Evolutionary conservation across 495 filamentous ascomycete species (phyloP), one percentile per base, ranked within the genome.

Genomic region (Talaromyces thailandensis): DNA sequence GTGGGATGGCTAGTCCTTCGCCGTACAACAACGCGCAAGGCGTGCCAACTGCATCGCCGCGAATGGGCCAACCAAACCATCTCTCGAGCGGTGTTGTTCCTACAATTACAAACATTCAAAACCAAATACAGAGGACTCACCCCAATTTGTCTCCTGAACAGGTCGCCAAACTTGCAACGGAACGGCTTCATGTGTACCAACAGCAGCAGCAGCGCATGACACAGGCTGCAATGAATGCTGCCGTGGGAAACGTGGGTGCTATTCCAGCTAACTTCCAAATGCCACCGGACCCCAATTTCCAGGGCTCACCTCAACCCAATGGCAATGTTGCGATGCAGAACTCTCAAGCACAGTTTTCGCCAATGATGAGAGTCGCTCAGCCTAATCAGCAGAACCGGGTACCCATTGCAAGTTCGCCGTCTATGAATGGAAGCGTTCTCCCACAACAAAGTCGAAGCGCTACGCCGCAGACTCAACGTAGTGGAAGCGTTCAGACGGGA

Each of bases 351-450:
- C 87, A 90, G 62, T 92, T 88, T 68, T 88, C 88, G 21, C 86
- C 87, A 48, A 84, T 89, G 67, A 83, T 91, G 68, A 81, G 89
- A 53, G 84, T 85, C 28, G 87, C 89, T 62, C 88, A 92, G 64
- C 63, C 69, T 29, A 67, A 70, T 29, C 79, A 76, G 64, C 78
- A 76, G 52, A 79, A 73, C 56, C 73, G 77, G 18, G 75, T 71
- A 6, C 71, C 68, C 37, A 67, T 71, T 29, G 71, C 69, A 55
- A 77, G 71, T 64, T 77, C 76, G 12, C 75, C 74, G 9, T 73
- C 70, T 24, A 69, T 79, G 68, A 77, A 76, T 62, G 77, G 75
- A 18, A 64, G 40, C 58, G 69, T 63, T 6, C 70, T 72, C 40
- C 60, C 72, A 53, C 76, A 76, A 56, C 62, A 70, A 9, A 81